Base-by-base conservation (phyloP, 345 rosid species). In the Syzygium grande region DNA sequence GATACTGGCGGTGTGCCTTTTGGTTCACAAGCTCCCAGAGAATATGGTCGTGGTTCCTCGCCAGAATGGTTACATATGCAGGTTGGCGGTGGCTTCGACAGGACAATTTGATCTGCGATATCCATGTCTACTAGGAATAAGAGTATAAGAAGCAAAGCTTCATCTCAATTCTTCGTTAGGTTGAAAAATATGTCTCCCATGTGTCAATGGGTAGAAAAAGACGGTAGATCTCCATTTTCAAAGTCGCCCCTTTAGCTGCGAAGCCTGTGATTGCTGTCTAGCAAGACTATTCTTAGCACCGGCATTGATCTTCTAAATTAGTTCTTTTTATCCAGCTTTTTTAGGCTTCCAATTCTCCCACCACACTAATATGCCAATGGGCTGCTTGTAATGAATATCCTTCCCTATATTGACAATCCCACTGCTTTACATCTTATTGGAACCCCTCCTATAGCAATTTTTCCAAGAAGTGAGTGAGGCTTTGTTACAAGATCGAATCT, bases 51-150 rank as follows among this genome's bases (percentile, higher is more conserved):
- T 6, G 94, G 93, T 85, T 85, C 99, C 84, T 97, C 98, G 83
- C 96, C 96, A 1, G 97, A 97, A 86, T 97, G 98, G 99, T 90
- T 97, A 94, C 99, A 95, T 86, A 97, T 95, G 96, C 97, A 96
- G 92, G 88, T 97, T 86, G 96, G 96, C 54, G 89, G 97, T 77
- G 92, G 97, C 85, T 94, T 96, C 87, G 95, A 92, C 88, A 92
- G 97, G 93, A 89, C 94, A 86, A 89, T 89, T 83, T 93, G 84
- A 91, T 78, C 49, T 73, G 46, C 13, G 4, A 22, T 80, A 88
- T 87, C 78, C 51, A 78, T 61, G 17, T 86, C 55, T 85, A 84
- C 68, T 38, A 86, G 73, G 86, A 90, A 89, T 92, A 92, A 92
- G 92, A 89, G 87, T 91, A 90, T 61, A 52, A 86, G 80, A 85